phyloP scores from a whole-genome alignment of 768 basidiomycete species.

The Lactarius sanguifluus region DNA sequence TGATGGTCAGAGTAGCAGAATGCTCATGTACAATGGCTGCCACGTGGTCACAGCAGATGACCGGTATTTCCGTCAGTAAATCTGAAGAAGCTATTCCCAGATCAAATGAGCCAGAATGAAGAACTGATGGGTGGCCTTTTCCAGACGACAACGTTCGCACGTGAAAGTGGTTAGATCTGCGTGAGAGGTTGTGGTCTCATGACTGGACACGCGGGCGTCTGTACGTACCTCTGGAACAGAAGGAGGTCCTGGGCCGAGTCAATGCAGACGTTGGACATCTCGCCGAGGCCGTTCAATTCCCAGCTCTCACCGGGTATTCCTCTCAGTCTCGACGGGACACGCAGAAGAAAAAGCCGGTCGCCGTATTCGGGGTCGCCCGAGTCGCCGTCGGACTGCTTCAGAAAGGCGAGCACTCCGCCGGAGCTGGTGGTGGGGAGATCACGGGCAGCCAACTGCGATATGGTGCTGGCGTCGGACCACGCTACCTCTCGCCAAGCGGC shows the following conservation, averaged over 20 bases:
- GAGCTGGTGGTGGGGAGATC: conserved; percentile 20
- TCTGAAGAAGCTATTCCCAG: conserved; percentile 11
- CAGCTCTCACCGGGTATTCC: conserved; percentile 22
- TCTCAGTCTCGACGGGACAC: conserved; percentile 19
- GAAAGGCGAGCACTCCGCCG: conserved; percentile 24
- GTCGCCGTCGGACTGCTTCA: background rate
- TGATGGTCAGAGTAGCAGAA: background rate
- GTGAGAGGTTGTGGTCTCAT: background rate
- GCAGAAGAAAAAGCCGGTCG: conserved; percentile 14
- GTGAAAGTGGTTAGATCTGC: conserved; percentile 12
- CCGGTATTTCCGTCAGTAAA: background rate
- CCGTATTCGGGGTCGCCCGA: background rate
- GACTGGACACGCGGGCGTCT: background rate
- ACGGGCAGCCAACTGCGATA: conserved; percentile 4
- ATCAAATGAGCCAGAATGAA: conserved; percentile 13
- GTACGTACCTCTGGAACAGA: conserved; percentile 16
- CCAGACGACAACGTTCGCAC: conserved; percentile 22
- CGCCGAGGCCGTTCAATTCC: conserved; percentile 23
- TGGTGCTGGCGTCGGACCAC: conserved; percentile 19
- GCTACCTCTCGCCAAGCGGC: conserved; percentile 22
- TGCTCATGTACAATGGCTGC: conserved; percentile 14
- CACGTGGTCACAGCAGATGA: conserved; percentile 15
- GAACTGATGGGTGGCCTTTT: conserved; percentile 10
- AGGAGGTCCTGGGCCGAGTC: conserved; percentile 25
- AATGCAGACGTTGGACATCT: conserved; percentile 19